A percentile compares a stretch with the other conserved stretches of the same genome.
Evolutionary conservation across 2,329 filamentous ascomycete species (phyloP).

Genomic region (Apiospora marii): DNA sequence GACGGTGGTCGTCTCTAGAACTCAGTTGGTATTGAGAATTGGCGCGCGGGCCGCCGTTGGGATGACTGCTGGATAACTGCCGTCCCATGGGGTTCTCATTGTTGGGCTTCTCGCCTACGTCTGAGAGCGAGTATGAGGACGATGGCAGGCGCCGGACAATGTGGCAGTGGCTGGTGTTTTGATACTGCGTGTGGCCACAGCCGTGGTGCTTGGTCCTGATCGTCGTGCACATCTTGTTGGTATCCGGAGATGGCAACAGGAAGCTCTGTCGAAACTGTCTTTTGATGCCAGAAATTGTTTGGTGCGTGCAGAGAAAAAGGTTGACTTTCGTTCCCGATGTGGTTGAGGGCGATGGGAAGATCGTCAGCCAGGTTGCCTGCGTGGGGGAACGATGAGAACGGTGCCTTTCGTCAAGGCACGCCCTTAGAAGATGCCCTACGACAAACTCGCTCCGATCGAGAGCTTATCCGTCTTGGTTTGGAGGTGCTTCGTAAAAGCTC

Average conservation of each 20-base stretch:
- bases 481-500: background rate
- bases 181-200: constrained; percentile 44
- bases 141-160: constrained; percentile 33
- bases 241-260: background rate
- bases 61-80: background rate
- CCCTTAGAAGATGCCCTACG: background rate
- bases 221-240: constrained; percentile 43
- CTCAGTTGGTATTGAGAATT: constrained; percentile 33
- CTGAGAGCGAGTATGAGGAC: background rate
- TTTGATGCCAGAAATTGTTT: background rate
- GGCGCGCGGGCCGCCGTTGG: constrained; percentile 28
- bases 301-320: background rate
- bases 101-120: background rate
- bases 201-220: constrained; percentile 37
- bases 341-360: background rate
- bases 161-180: constrained; percentile 45
- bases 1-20: constrained; percentile 32
- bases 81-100: background rate
- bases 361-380: background rate
- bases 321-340: background rate
- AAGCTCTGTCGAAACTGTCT: background rate
- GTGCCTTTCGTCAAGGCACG: background rate
- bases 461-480: background rate
- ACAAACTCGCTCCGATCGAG: background rate
- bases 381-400: background rate